phyloP scores from a whole-genome alignment of 345 rosid species.

The Diplotaxis tenuifolia region DNA sequence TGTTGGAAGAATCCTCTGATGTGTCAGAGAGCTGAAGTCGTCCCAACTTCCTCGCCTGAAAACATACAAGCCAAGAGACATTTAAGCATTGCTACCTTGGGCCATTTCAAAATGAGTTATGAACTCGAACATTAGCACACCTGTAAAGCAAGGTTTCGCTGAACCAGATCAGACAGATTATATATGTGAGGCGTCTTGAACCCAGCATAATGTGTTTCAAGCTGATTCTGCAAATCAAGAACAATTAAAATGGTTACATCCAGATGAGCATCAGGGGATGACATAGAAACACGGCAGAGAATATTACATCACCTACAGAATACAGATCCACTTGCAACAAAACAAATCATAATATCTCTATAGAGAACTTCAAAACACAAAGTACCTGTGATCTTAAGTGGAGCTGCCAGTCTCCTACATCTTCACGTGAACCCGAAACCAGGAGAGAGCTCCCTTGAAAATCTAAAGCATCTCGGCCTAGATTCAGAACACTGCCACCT shows the following conservation, averaged over 20 bases:
- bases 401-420: constrained; percentile 84
- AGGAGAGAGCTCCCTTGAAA: constrained; percentile 54
- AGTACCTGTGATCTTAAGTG: constrained; percentile 75
- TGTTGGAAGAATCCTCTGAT: constrained; percentile 59
- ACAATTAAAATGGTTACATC: constrained; percentile 8
- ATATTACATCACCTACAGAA: neutral
- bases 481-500: constrained; percentile 62
- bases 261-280: constrained; percentile 25
- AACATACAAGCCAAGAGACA: constrained; percentile 23
- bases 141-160: constrained; percentile 67
- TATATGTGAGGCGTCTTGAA: constrained; percentile 90
- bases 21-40: constrained; percentile 73
- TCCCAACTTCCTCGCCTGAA: constrained; percentile 59
- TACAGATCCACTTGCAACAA: constrained; percentile 2
- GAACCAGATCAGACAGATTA: constrained; percentile 89
- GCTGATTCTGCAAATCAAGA: constrained; percentile 49
- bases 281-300: constrained; percentile 7
- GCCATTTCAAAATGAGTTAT: constrained; percentile 3
- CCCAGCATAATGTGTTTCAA: constrained; percentile 81
- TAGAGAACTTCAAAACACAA: neutral
- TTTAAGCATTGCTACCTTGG: neutral
- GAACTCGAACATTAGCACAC: constrained; percentile 42
- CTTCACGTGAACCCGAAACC: constrained; percentile 74
- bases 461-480: constrained; percentile 46
- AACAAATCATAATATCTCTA: neutral